These are phyloP conservation scores for Lumnitzera racemosa DNA, from an alignment of 345 rosid genomes.

Conservation along the genomic window DNA sequence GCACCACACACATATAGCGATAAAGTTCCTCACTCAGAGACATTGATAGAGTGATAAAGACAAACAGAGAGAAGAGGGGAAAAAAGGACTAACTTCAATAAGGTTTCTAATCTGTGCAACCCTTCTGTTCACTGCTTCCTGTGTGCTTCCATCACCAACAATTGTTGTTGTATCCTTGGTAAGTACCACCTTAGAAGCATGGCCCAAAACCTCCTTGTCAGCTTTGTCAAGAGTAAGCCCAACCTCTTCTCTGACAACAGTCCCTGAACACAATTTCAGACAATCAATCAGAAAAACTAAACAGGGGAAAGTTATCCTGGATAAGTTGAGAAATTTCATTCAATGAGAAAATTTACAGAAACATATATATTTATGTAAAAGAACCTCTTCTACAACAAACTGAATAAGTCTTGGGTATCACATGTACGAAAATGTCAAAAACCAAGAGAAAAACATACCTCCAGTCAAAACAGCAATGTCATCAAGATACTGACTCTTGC, in stretches of 20 bases:
- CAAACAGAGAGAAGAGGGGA: background rate
- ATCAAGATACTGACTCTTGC: slow-evolving; percentile 94
- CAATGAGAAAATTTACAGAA: too few species aligned
- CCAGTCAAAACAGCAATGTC: slow-evolving; percentile 95
- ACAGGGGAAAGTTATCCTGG: background rate
- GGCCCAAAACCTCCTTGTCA: slow-evolving; percentile 81
- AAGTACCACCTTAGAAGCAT: slow-evolving; percentile 86
- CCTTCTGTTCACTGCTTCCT: slow-evolving; percentile 85
- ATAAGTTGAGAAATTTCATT: too few species aligned
- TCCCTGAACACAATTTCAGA: slow-evolving; percentile 33
- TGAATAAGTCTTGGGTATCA: background rate
- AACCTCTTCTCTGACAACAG: slow-evolving; percentile 88
- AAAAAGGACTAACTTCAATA: slow-evolving; percentile 45
- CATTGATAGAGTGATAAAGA: background rate
- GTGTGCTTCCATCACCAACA: slow-evolving; percentile 97
- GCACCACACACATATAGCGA: slow-evolving; percentile 5
- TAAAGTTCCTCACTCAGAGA: background rate
- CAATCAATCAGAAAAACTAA: background rate
- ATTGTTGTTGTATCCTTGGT: slow-evolving; percentile 89
- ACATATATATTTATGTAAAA: background rate
- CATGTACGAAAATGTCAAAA: background rate
- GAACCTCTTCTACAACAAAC: background rate
- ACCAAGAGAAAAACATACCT: slow-evolving; percentile 26
- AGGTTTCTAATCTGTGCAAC: slow-evolving; percentile 88
- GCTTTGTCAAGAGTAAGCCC: slow-evolving; percentile 96